A percentile compares a stretch with the other conserved stretches of the same genome.
These are phyloP conservation scores for Acanthamoeba lenticulata DNA, from an alignment of 208 protist species.

Conservation along the genomic window DNA sequence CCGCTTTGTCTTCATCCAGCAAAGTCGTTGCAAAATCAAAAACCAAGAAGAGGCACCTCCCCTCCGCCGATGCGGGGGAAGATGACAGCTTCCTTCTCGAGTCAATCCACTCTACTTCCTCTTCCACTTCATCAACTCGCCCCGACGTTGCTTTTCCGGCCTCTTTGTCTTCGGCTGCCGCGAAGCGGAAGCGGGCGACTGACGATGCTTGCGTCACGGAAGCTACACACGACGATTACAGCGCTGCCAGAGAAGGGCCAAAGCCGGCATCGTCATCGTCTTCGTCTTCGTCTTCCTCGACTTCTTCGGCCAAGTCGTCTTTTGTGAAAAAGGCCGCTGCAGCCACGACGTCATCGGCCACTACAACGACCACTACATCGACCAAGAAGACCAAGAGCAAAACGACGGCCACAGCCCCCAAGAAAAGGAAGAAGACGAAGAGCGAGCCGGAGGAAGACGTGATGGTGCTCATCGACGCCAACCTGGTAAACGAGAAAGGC, in stretches of 20 bases:
- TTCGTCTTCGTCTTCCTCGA: not conserved
- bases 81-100: not conserved
- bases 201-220: too few relatives aligned
- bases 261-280: not conserved
- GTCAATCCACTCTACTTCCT: not conserved
- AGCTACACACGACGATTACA: too few relatives aligned
- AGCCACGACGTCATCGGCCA: not conserved
- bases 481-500: slow-evolving; percentile 22
- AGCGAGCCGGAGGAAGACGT: slow-evolving; percentile 3
- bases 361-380: not conserved
- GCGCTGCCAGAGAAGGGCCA: too few relatives aligned
- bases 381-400: not conserved
- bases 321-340: not conserved
- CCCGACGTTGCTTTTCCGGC: not conserved
- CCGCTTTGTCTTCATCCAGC: not conserved
- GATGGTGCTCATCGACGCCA: slow-evolving; percentile 19
- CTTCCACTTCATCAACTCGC: not conserved
- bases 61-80: not conserved
- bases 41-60: too few relatives aligned
- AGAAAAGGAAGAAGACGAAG: not conserved
- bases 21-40: too few relatives aligned
- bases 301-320: not conserved
- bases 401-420: not conserved
- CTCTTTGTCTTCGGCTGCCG: not conserved
- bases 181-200: not conserved